These are phyloP conservation scores for Pulveroboletus sp. DNA, from an alignment of 768 basidiomycete species.

Conservation along the genomic window DNA sequence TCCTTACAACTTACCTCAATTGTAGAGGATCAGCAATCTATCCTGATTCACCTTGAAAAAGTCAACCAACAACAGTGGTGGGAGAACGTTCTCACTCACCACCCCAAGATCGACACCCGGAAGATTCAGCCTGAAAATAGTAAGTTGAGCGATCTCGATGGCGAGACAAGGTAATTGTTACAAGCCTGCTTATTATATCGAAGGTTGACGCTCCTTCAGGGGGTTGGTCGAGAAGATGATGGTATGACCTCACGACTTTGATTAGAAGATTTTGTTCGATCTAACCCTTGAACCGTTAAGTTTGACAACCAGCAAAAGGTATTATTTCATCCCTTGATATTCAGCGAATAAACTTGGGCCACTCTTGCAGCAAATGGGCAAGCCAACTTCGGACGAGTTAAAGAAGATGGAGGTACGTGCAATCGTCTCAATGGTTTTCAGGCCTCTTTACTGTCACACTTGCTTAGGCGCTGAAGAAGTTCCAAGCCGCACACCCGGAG, in stretches of 20 bases:
- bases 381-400: constrained; percentile 90
- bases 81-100: constrained; percentile 93
- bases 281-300: constrained; percentile 25
- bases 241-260: constrained; percentile 60
- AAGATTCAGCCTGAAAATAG: constrained; percentile 96
- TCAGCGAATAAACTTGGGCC: background rate
- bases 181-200: background rate
- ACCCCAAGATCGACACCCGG: constrained; percentile 93
- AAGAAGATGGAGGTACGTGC: constrained; percentile 81
- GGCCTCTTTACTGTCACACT: background rate
- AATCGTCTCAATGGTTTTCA: background rate
- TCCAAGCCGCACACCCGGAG: constrained; percentile 88
- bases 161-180: constrained; percentile 75
- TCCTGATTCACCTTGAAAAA: constrained; percentile 83
- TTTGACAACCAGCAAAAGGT: constrained; percentile 45
- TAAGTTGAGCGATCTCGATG: constrained; percentile 93
- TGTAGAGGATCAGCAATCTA: constrained; percentile 70
- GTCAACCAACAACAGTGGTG: constrained; percentile 91
- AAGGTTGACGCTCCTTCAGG: constrained; percentile 37
- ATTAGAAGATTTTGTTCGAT: background rate
- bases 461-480: constrained; percentile 74
- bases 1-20: constrained; percentile 6
- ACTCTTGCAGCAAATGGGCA: constrained; percentile 76
- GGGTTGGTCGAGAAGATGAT: constrained; percentile 99
- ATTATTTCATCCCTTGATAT: background rate